Percentiles rank a stretch among this genome's conserved stretches.
Evolutionary conservation across 768 basidiomycete genomes (phyloP).

Genomic region (Tricholoma flavovirens): DNA sequence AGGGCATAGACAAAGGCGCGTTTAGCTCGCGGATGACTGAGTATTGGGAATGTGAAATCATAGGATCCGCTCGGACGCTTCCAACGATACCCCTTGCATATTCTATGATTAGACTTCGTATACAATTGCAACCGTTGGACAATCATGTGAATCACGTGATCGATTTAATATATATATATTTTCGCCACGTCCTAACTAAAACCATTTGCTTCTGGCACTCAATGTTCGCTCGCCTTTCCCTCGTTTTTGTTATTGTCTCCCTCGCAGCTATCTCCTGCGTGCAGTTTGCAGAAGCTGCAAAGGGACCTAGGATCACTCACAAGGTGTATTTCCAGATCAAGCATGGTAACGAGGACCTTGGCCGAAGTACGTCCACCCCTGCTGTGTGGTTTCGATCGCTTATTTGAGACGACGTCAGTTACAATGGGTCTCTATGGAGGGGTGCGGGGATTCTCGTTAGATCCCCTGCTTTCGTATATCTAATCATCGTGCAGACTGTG

Average conservation of each 20-base stretch:
- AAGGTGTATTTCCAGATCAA: conserved; percentile 94
- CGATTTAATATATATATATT: too few relatives aligned
- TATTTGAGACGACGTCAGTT: conserved; percentile 38
- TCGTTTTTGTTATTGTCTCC: conserved; percentile 57
- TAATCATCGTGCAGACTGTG: conserved; percentile 55
- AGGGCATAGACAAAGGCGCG: too few relatives aligned
- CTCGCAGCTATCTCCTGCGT: conserved; percentile 67
- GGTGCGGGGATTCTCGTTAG: conserved; percentile 33
- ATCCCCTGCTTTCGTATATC: neutral
- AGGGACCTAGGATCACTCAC: conserved; percentile 86
- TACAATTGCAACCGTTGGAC: too few relatives aligned
- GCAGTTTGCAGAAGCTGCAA: conserved; percentile 71
- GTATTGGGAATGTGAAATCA: too few relatives aligned
- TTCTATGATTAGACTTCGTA: too few relatives aligned
- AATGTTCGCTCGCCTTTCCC: conserved; percentile 60
- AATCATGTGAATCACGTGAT: too few relatives aligned
- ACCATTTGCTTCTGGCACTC: conserved; percentile 22
- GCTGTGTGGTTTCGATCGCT: neutral
- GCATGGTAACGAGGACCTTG: conserved; percentile 83
- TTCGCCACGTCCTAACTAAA: conserved; percentile 10
- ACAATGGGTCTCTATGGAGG: conserved; percentile 88
- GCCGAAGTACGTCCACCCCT: conserved; percentile 53
- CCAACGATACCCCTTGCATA: too few relatives aligned
- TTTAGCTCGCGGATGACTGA: too few relatives aligned
- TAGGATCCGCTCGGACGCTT: too few relatives aligned